Percentiles rank a stretch among this genome's conserved stretches.
Conservation (phyloP, 2,329 filamentous ascomycete genomes). For the Xylariaceae sp. region DNA sequence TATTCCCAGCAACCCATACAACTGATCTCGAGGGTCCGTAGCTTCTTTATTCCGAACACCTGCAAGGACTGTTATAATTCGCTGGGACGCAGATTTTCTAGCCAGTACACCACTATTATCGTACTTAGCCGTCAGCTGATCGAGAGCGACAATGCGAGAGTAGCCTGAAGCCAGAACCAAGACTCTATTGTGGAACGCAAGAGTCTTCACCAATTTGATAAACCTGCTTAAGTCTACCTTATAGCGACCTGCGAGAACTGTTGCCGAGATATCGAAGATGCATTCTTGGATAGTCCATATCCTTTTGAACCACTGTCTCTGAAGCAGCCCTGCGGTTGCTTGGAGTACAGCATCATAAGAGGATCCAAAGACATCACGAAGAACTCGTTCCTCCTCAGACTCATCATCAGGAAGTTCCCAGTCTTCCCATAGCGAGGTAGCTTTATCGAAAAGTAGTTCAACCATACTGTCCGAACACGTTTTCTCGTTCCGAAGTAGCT, state of each 20-base stretch:
- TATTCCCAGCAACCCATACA: conserved; percentile 6
- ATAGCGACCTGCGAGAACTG: conserved; percentile 11
- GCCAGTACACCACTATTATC: neutral
- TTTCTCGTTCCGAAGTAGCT: neutral
- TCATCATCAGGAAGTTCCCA: conserved; percentile 4
- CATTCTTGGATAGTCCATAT: conserved; percentile 23
- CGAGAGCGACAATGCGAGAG: neutral
- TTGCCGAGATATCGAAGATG: neutral
- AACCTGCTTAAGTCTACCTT: neutral
- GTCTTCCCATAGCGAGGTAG: conserved; percentile 7
- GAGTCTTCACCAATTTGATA: neutral
- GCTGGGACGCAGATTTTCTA: neutral
- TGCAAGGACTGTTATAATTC: neutral
- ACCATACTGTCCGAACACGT: conserved; percentile 9
- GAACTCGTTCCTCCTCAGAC: conserved; percentile 1
- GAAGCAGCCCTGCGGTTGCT: conserved; percentile 4
- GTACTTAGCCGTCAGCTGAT: neutral
- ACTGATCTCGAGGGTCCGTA: conserved; percentile 7
- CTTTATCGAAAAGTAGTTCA: conserved; percentile 15
- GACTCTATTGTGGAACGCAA: conserved; percentile 1
- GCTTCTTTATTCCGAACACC: neutral
- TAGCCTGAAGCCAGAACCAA: neutral
- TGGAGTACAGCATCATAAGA: neutral
- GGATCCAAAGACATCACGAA: conserved; percentile 6
- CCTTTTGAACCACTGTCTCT: conserved; percentile 18